Conservation (phyloP, 371 early-diverging fungal genomes). For the Rhizopus arrhizus region DNA sequence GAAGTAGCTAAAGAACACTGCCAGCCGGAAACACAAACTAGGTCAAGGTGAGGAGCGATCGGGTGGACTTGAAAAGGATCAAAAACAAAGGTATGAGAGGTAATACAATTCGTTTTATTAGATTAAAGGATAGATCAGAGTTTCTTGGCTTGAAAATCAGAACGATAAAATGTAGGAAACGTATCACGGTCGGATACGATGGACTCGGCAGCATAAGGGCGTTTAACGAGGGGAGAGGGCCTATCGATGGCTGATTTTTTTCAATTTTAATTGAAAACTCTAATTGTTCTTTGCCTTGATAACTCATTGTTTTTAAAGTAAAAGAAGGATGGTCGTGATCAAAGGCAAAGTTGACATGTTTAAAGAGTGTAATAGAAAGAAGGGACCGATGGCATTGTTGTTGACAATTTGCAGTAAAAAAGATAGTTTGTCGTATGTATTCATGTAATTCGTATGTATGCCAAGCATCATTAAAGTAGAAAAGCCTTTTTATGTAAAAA, state of each 20-base stretch:
- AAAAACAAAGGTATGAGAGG: constrained; percentile 90
- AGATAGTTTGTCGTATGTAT: too few relatives aligned
- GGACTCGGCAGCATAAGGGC: constrained; percentile 91
- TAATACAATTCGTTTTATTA: constrained; percentile 77
- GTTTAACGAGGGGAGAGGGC: constrained; percentile 63
- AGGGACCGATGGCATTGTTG: too few relatives aligned
- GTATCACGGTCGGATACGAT: constrained; percentile 92
- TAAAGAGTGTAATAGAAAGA: too few relatives aligned
- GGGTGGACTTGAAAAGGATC: constrained; percentile 95
- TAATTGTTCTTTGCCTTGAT: too few relatives aligned
- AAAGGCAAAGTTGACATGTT: too few relatives aligned
- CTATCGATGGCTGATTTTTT: constrained; percentile 91
- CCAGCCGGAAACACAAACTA: constrained; percentile 98
- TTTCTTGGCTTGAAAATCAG: constrained; percentile 91
- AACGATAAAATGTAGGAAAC: constrained; percentile 74
- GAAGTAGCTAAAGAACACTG: constrained; percentile 97
- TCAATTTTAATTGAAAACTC: constrained; percentile 75
- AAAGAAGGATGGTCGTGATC: too few relatives aligned
- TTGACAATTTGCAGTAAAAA: too few relatives aligned
- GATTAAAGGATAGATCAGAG: constrained; percentile 82
- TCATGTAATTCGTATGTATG: too few relatives aligned
- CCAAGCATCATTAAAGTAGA: too few relatives aligned
- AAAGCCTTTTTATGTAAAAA: too few relatives aligned
- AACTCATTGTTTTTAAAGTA: too few relatives aligned
- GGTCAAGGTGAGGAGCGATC: constrained; percentile 97